Evolutionary conservation across 768 basidiomycete species (phyloP).

Genomic region (Suillus americanus): DNA sequence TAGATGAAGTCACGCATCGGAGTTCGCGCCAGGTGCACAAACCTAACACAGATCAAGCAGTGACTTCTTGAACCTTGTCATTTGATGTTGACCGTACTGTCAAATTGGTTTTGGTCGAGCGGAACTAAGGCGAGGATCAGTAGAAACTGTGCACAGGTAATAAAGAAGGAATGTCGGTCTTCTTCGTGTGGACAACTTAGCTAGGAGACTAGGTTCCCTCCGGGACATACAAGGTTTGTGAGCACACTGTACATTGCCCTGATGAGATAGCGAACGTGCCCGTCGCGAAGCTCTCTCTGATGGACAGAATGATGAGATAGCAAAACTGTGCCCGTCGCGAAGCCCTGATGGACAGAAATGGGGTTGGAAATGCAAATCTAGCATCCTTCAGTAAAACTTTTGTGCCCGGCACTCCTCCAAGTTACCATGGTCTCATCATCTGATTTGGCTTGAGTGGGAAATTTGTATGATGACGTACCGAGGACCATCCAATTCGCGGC

Average conservation of each 20-base stretch:
- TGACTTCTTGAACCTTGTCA: neutral
- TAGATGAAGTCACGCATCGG: neutral
- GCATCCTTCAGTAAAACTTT: neutral
- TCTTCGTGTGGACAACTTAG: neutral
- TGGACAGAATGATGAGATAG: neutral
- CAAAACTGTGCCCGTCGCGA: neutral
- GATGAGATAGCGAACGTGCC: neutral
- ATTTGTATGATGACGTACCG: neutral
- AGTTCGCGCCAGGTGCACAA: neutral
- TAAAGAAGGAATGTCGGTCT: neutral
- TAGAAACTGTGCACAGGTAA: neutral
- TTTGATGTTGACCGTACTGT: neutral
- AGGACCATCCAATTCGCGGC: neutral
- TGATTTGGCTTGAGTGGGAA: neutral
- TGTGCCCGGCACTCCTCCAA: neutral
- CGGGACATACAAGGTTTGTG: neutral
- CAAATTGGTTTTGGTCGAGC: neutral
- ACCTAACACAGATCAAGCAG: too few relatives aligned
- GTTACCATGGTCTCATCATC: neutral
- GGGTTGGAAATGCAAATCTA: neutral
- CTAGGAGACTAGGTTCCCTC: neutral
- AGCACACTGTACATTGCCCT: neutral
- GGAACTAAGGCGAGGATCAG: neutral
- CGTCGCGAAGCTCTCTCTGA: too few relatives aligned
- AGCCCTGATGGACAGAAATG: neutral